Percentiles rank a stretch among this genome's conserved stretches.
Conservation (phyloP, 2,329 filamentous ascomycete genomes). For the Pestalotiopsis sp. region DNA sequence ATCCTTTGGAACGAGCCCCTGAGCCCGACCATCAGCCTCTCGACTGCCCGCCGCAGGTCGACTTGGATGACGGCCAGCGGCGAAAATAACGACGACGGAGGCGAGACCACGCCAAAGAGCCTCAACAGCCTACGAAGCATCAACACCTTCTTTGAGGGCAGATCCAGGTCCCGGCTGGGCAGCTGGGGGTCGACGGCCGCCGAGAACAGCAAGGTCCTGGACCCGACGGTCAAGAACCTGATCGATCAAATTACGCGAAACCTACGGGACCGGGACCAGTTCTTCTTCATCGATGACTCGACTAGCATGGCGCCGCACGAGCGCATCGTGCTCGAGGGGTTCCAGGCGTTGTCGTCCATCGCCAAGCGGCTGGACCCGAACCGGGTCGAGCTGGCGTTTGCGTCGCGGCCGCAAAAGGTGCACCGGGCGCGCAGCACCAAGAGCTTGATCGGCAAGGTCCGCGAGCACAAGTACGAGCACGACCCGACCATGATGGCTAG, state of each 20-base stretch:
- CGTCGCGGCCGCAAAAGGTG: conserved; percentile 10
- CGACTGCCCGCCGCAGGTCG: background rate
- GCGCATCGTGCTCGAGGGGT: conserved; percentile 12
- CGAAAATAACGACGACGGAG: background rate
- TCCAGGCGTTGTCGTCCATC: conserved; percentile 14
- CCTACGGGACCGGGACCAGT: conserved; percentile 19
- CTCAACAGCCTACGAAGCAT: background rate
- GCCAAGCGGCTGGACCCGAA: conserved; percentile 17
- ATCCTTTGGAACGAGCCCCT: background rate
- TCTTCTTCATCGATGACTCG: conserved; percentile 25
- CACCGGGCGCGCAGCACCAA: conserved; percentile 4
- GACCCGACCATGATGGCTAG: conserved; percentile 17
- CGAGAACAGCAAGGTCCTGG: background rate
- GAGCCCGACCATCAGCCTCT: background rate
- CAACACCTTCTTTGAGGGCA: background rate
- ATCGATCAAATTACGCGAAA: conserved; percentile 15
- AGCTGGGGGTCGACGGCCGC: background rate
- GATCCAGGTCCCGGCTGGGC: background rate
- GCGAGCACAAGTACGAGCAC: conserved; percentile 9
- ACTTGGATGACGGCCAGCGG: background rate
- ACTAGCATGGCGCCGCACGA: conserved; percentile 18
- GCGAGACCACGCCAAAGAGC: background rate
- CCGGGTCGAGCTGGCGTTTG: conserved; percentile 19
- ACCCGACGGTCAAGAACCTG: conserved; percentile 9
- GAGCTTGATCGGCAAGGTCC: conserved; percentile 11